Conservation (phyloP, 192 early-diverging fungal species). For the Coemansia sp. region DNA sequence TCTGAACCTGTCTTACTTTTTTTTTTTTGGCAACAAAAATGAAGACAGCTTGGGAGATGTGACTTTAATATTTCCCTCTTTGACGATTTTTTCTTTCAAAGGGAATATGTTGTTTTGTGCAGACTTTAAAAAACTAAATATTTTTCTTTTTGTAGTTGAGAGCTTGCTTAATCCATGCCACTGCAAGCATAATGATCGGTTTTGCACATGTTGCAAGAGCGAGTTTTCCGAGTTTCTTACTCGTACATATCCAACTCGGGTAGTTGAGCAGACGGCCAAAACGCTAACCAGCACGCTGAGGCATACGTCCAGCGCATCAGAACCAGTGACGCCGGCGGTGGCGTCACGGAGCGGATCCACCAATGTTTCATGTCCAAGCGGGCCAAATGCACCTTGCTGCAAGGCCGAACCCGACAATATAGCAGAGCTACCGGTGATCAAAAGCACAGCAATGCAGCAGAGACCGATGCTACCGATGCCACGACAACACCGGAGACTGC, state of each 20-base stretch:
- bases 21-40: background rate
- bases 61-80: too few species aligned
- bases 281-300: constrained; percentile 17
- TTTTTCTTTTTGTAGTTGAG: constrained; percentile 28
- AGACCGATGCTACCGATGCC: constrained; percentile 1
- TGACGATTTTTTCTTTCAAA: background rate
- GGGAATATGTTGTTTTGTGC: background rate
- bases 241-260: constrained; percentile 26
- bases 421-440: background rate
- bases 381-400: constrained; percentile 20
- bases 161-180: constrained; percentile 53
- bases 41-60: too few species aligned
- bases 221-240: constrained; percentile 38
- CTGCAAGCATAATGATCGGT: constrained; percentile 26
- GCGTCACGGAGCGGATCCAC: background rate
- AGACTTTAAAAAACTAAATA: background rate
- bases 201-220: constrained; percentile 50
- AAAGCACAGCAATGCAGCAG: background rate
- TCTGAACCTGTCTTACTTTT: background rate
- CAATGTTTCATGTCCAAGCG: constrained; percentile 3
- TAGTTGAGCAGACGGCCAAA: constrained; percentile 36
- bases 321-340: constrained; percentile 5
- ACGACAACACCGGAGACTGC: background rate
- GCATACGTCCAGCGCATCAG: constrained; percentile 2
- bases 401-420: background rate